Evolutionary conservation across 2,329 filamentous ascomycete genomes (phyloP), one percentile per base, ranked within the genome.

Genomic region (Aspergillus awamori): DNA sequence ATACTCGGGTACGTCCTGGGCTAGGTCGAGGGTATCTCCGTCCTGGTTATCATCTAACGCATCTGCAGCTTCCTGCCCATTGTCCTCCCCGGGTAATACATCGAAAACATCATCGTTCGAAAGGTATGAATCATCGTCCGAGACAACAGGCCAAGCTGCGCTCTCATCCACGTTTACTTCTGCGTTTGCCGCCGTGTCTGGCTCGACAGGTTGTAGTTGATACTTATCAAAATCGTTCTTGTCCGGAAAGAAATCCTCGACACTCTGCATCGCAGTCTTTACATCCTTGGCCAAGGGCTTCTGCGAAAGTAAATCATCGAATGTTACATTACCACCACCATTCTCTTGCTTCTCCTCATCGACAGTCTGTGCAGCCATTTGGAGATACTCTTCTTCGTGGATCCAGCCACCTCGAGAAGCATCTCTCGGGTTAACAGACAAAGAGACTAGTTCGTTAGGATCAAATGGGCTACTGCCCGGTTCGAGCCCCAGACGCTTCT

Each of bases 401-500:
- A 97, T 89, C 94, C 95, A 99, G 0, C 87, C 89, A n/a, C 87
- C 86, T n/a, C 86, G 82, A 41, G 88, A 84, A 2, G 87, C 86
- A 62, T 91, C 84, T 57, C 93, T 85, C 33, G 87, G 82, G 74
- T 95, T 90, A 5, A 92, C 92, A 41, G 93, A 96, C 88, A 98
- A 96, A 2, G 92, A 92, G 3, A 96, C 85, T 60, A 98, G 79
- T 4, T 87, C 92, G 67, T 97, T 93, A 0, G 87, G 82, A 2
- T 90, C 87, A 65, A 97, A 97, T 0, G 92, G 91, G 63, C 86
- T 94, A 69, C 87, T 91, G 5, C 83, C 86, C 33, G 87, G 83
- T 65, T 87, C 82, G 5, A 89, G 81, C 2, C 87, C 85, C 84
- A 94, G 89, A 49, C 85, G 86, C 52, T 85, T 82, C 75, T 91